These are phyloP conservation scores for Oryza glumipatula DNA, from an alignment of 176 grass and related monocot genomes.

Conservation along the genomic window DNA sequence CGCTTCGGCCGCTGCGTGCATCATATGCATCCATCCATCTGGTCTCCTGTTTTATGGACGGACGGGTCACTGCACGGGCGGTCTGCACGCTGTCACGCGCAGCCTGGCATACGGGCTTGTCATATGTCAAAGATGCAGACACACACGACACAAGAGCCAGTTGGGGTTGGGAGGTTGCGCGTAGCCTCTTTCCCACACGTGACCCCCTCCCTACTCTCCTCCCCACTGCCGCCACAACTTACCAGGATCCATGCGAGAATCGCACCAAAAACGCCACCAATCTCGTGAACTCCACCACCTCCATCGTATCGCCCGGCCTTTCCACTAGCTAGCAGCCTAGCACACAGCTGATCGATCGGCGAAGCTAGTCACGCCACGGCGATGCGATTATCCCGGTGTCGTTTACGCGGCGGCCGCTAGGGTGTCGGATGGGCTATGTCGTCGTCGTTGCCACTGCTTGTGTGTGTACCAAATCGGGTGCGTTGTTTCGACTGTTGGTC, in stretches of 20 bases:
- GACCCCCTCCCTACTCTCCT: no score
- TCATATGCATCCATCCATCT: background rate
- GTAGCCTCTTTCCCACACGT: no score
- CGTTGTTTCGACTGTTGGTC: background rate
- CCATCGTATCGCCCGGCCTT: background rate
- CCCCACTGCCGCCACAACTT: background rate
- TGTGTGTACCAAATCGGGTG: background rate
- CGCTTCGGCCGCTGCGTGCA: background rate
- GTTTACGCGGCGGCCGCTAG: constrained; percentile 12
- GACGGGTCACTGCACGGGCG: background rate
- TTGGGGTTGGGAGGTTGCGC: constrained; percentile 36
- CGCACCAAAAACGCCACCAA: constrained; percentile 12
- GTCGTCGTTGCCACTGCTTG: no score
- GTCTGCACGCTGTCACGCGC: background rate
- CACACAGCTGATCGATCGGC: no score
- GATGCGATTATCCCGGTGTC: background rate
- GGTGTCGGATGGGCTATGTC: background rate
- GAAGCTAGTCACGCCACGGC: background rate
- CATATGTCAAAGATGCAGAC: constrained; percentile 38
- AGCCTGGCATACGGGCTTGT: constrained; percentile 40
- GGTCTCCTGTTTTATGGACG: background rate
- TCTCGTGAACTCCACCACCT: background rate
- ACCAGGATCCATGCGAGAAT: background rate
- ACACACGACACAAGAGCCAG: background rate
- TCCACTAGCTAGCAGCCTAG: no score